Evolutionary conservation across 345 rosid genomes (phyloP).

Genomic region (Citrus hindsii): DNA sequence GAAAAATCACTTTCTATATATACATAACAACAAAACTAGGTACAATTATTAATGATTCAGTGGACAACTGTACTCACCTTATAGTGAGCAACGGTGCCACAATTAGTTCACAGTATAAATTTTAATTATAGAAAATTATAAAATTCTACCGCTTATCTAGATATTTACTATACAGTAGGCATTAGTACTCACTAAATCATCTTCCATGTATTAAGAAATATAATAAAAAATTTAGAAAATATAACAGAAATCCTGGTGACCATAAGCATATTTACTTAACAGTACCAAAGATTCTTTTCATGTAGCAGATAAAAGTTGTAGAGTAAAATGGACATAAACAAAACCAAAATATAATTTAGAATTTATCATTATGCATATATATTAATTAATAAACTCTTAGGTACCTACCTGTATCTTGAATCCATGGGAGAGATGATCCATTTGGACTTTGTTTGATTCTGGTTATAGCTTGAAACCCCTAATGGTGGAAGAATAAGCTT

Average conservation of each 20-base stretch:
- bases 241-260: background rate
- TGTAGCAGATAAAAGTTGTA: background rate
- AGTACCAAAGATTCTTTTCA: background rate
- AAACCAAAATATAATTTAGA: background rate
- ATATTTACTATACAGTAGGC: no score
- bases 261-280: background rate
- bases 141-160: no score
- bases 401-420: slow-evolving; percentile 94
- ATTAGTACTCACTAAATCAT: no score
- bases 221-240: background rate
- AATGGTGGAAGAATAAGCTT: slow-evolving; percentile 89
- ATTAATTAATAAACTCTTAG: no score
- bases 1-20: no score
- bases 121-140: no score
- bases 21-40: no score
- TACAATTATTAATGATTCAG: no score
- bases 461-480: slow-evolving; percentile 63
- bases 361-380: background rate
- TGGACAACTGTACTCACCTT: no score
- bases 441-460: slow-evolving; percentile 34
- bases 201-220: background rate
- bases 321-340: background rate
- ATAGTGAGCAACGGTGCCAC: no score
- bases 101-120: no score
- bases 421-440: slow-evolving; percentile 79